These are phyloP conservation scores for Podospora bellae-mahoneyi DNA, from an alignment of 495 filamentous ascomycete species.

Conservation along the genomic window DNA sequence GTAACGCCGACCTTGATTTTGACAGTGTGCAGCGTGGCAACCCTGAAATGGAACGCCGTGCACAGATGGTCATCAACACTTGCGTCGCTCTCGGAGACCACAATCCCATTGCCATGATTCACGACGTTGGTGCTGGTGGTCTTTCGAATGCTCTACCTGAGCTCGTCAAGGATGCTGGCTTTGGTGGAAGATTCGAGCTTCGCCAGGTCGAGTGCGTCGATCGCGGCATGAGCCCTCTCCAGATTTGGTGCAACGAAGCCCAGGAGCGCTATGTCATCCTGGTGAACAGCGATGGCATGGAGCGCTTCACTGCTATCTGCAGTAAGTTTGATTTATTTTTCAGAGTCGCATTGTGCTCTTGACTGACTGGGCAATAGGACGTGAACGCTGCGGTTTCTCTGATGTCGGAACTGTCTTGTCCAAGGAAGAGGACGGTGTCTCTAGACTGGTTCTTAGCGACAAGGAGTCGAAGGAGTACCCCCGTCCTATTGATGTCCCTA, in stretches of 20 bases:
- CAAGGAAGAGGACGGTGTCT: slow-evolving; percentile 56
- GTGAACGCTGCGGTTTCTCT: slow-evolving; percentile 92
- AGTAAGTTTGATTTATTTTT: slow-evolving; percentile 38
- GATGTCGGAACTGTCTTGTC: slow-evolving; percentile 79
- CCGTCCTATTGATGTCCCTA: slow-evolving; percentile 82
- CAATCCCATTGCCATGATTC: slow-evolving; percentile 92
- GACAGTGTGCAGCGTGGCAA: slow-evolving; percentile 94
- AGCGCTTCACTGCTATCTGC: slow-evolving; percentile 79
- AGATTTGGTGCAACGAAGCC: slow-evolving; percentile 97
- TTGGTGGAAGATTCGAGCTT: slow-evolving; percentile 86
- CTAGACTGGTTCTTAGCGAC: slow-evolving; percentile 76
- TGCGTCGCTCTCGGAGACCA: slow-evolving; percentile 77
- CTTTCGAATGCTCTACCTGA: slow-evolving; percentile 86
- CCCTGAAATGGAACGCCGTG: slow-evolving; percentile 89
- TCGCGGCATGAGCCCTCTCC: slow-evolving; percentile 83
- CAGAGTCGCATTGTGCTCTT: neutral
- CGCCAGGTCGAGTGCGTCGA: slow-evolving; percentile 89
- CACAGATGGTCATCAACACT: slow-evolving; percentile 94
- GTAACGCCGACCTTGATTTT: slow-evolving; percentile 87
- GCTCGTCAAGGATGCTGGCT: slow-evolving; percentile 83
- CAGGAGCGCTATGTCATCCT: slow-evolving; percentile 93
- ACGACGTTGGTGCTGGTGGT: slow-evolving; percentile 94
- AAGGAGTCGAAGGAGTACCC: slow-evolving; percentile 73
- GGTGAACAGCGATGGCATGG: slow-evolving; percentile 72
- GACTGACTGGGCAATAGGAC: slow-evolving; percentile 31